Percentiles rank a stretch among this genome's conserved stretches.
Conservation (phyloP, 306 rosid genomes). For the Pterocarpus macrocarpus region DNA sequence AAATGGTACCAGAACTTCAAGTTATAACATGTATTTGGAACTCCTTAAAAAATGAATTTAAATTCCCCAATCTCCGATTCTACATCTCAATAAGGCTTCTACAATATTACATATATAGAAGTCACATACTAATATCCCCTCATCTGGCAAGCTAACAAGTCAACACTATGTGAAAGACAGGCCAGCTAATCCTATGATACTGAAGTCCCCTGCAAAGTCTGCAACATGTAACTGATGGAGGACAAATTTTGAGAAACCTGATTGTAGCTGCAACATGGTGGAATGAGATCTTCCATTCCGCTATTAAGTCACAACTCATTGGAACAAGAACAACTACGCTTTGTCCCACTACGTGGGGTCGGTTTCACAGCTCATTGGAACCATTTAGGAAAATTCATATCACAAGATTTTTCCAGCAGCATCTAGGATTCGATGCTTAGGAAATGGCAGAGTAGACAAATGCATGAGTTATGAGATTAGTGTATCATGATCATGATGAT, state of each 20-base stretch:
- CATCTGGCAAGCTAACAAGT: background rate
- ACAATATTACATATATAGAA: background rate
- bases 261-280: background rate
- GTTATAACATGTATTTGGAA: background rate
- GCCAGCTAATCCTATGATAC: background rate
- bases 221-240: background rate
- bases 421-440: constrained; percentile 4
- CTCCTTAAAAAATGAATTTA: background rate
- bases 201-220: background rate
- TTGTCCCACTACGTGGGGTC: no score
- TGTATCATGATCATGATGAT: background rate
- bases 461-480: background rate
- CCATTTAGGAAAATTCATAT: background rate
- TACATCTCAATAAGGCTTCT: background rate
- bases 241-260: constrained; percentile 1
- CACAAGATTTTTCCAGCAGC: background rate
- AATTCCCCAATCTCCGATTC: constrained; percentile 11
- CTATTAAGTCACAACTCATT: constrained; percentile 21
- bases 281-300: background rate
- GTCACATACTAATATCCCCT: background rate
- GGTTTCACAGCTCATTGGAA: background rate
- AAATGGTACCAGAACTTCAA: constrained; percentile 12
- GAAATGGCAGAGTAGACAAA: background rate
- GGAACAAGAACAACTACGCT: no score
- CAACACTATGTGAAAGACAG: background rate